Evolutionary conservation across 2,329 filamentous ascomycete species (phyloP).

Genomic region (Botrytis hyacinthi): DNA sequence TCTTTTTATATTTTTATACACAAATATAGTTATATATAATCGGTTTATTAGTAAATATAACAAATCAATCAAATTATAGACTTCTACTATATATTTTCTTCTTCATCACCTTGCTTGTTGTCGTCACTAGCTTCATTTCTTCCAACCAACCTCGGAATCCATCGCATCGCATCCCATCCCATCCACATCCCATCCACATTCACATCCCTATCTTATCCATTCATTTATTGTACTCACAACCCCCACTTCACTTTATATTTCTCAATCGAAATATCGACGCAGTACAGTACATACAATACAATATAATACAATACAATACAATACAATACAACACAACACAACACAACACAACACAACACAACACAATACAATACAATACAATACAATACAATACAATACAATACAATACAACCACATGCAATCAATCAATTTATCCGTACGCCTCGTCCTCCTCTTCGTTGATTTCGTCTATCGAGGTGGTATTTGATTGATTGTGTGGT

Average conservation of each 20-base stretch:
- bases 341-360: background rate
- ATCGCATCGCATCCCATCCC: background rate
- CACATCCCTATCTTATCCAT: background rate
- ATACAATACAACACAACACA: background rate
- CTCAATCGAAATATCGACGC: background rate
- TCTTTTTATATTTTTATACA: background rate
- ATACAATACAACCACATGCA: background rate
- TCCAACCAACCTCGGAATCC: background rate
- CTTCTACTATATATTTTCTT: background rate
- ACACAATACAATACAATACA: background rate
- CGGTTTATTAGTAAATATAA: background rate
- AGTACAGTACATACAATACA: background rate
- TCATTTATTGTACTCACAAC: background rate
- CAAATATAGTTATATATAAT: too few relatives aligned
- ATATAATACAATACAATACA: too few relatives aligned
- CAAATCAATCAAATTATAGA: too few relatives aligned
- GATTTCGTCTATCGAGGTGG: background rate
- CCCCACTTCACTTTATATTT: conserved; percentile 6
- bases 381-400: too few relatives aligned
- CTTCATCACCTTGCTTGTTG: background rate
- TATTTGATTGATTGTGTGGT: background rate
- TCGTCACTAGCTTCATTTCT: background rate
- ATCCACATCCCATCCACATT: background rate
- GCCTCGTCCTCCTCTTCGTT: background rate
- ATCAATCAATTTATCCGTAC: background rate